Evolutionary conservation across 345 rosid genomes (phyloP), one percentile per base, ranked within the genome.

Genomic region (Reutealis trisperma): DNA sequence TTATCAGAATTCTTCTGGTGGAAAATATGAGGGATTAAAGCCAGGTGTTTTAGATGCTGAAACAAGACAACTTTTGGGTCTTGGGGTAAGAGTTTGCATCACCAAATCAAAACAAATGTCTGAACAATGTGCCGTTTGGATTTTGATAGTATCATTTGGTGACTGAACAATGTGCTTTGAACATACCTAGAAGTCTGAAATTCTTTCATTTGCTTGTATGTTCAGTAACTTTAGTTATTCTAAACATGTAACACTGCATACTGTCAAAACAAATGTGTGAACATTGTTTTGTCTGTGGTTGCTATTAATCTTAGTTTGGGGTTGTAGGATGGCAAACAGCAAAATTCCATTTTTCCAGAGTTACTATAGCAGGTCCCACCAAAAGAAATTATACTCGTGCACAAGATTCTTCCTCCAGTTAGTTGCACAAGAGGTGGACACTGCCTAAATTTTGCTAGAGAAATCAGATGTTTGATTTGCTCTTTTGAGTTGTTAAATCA

Each of bases 21-120:
- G 98, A 49, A 96, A 94, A 77, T 96, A 87, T 73, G 97, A 89
- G 67, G 97, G 92, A 41, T 82, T 96, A 77, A 92, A 87, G 87
- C 98, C 99, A 7, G 99, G 99, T 75, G 78, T 83, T 79, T 93
- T 96, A 77, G 88, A 78, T 81, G 71, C 92, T 72, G 98, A 94
- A 82, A 96, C 99, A 47, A 85, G 92, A 61, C 77, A 83, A 81
- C 86, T 90, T 79, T 89, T 96, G 74, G 94, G 94, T 82, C 87
- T 92, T 72, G 90, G 92, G 96, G 99, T 96, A 91, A 78, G 82
- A 49, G 47, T 67, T 37, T 58, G 34, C 16, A 19, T 19, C 18
- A 54, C 27, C 37, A 64, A 44, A 49, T 24, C 11, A 10, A 70
- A 60, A 60, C 30, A 37, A 19, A 32, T 16, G 49, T 63, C 32